These are phyloP conservation scores for Blastobotrys buckinghamii DNA, from an alignment of 1,139 yeast genomes.

Conservation along the genomic window DNA sequence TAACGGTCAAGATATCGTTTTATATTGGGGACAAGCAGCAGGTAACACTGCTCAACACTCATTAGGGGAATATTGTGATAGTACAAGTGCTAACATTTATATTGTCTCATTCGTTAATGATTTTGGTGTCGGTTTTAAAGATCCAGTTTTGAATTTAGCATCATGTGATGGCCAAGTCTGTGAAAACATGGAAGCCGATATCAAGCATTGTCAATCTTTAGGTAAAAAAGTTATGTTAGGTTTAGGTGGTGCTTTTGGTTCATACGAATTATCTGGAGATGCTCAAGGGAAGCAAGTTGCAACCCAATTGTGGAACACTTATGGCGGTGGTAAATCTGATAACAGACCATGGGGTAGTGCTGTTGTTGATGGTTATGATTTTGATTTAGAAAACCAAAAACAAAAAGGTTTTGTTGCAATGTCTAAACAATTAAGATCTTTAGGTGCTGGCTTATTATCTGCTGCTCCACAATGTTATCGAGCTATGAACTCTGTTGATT, in stretches of 20 bases:
- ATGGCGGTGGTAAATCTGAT: slow-evolving; percentile 73
- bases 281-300: slow-evolving; percentile 65
- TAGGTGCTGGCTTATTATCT: slow-evolving; percentile 56
- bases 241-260: slow-evolving; percentile 76
- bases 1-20: slow-evolving; percentile 40
- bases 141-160: slow-evolving; percentile 40
- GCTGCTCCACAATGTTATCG: slow-evolving; percentile 86
- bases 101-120: slow-evolving; percentile 61
- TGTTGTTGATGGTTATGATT: slow-evolving; percentile 64
- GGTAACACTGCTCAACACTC: slow-evolving; percentile 41
- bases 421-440: slow-evolving; percentile 46
- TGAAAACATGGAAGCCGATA: slow-evolving; percentile 49
- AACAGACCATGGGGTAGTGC: slow-evolving; percentile 73
- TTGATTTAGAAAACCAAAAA: slow-evolving; percentile 55
- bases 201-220: slow-evolving; percentile 60
- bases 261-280: slow-evolving; percentile 53
- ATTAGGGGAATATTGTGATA: slow-evolving; percentile 65
- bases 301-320: slow-evolving; percentile 69
- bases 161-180: slow-evolving; percentile 32
- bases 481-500: not conserved
- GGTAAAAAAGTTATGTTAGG: slow-evolving; percentile 74
- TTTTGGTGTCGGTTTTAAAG: slow-evolving; percentile 40
- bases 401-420: slow-evolving; percentile 50
- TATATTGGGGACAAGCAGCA: slow-evolving; percentile 90
- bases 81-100: slow-evolving; percentile 64